Evolutionary conservation across 495 filamentous ascomycete genomes (phyloP).

Genomic region (Viridothelium virens): DNA sequence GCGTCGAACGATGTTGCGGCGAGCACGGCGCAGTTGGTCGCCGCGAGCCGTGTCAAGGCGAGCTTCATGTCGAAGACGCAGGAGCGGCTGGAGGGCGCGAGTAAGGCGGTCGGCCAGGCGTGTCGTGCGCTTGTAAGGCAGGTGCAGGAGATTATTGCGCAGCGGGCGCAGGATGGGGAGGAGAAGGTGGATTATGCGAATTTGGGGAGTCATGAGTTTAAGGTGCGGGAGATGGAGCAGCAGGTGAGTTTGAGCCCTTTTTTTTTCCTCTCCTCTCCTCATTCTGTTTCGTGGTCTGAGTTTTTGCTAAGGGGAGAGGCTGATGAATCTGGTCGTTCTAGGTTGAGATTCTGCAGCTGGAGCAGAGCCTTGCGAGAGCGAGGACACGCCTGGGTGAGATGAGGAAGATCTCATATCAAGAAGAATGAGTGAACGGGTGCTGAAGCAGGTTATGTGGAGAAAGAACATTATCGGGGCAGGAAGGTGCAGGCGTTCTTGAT

Average conservation of each 20-base stretch:
- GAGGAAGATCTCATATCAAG: conserved; percentile 96
- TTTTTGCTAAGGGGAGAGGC: conserved; percentile 8
- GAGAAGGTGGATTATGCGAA: conserved; percentile 84
- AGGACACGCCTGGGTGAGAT: conserved; percentile 87
- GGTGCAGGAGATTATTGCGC: conserved; percentile 87
- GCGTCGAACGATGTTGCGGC: conserved; percentile 95
- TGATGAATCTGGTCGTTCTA: conserved; percentile 33
- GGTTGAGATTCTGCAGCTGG: conserved; percentile 96
- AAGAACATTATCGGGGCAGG: background rate
- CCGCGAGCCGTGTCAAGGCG: conserved; percentile 91
- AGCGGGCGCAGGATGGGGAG: conserved; percentile 66
- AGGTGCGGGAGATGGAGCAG: conserved; percentile 98
- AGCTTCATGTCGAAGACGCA: conserved; percentile 96
- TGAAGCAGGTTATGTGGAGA: background rate
- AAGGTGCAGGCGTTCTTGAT: background rate
- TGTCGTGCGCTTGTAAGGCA: conserved; percentile 84
- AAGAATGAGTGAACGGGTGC: conserved; percentile 43
- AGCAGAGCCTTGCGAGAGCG: conserved; percentile 76
- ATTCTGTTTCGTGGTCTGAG: conserved; percentile 13
- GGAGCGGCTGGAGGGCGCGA: conserved; percentile 80
- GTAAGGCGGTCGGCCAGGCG: conserved; percentile 84
- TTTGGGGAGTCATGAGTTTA: conserved; percentile 89
- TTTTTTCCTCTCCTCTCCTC: conserved; percentile 18
- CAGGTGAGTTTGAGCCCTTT: conserved; percentile 58
- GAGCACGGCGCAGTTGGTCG: conserved; percentile 91